These are phyloP conservation scores for Laetiporus sulphureus DNA, from an alignment of 1,284 basidiomycete genomes.

Conservation along the genomic window DNA sequence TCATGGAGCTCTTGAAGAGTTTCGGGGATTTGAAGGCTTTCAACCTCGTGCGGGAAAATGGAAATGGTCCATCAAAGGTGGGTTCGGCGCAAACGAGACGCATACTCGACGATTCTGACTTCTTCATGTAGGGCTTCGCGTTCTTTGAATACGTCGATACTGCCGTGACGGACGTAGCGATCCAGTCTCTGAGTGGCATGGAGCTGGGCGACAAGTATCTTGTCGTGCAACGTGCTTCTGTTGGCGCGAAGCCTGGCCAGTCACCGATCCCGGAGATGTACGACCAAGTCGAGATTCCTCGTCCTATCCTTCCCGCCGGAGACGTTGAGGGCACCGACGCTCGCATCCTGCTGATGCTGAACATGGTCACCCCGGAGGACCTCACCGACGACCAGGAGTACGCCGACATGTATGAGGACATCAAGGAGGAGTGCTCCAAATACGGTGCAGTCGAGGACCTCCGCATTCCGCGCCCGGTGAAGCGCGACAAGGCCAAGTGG, in stretches of 20 bases:
- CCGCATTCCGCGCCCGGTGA: conserved; percentile 82
- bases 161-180: conserved; percentile 88
- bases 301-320: conserved; percentile 79
- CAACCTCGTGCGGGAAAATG: conserved; percentile 94
- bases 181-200: conserved; percentile 95
- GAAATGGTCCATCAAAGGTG: conserved; percentile 86
- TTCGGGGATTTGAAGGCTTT: conserved; percentile 98
- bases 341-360: conserved; percentile 92
- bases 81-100: no score
- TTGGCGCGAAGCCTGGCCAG: conserved; percentile 75
- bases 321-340: conserved; percentile 53
- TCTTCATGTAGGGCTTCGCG: conserved; percentile 78
- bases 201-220: conserved; percentile 95
- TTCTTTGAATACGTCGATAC: conserved; percentile 98
- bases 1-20: conserved; percentile 93
- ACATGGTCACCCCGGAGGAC: conserved; percentile 97
- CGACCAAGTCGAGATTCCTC: conserved; percentile 68
- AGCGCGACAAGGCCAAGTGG: conserved; percentile 82
- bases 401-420: conserved; percentile 89
- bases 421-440: conserved; percentile 86
- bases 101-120: no score
- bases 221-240: conserved; percentile 94
- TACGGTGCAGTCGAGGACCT: conserved; percentile 84
- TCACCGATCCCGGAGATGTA: conserved; percentile 53
- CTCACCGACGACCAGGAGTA: conserved; percentile 90